Evolutionary conservation across 208 protist species (phyloP), one percentile per base, ranked within the genome.

Genomic region (Crithidia mellificae): DNA sequence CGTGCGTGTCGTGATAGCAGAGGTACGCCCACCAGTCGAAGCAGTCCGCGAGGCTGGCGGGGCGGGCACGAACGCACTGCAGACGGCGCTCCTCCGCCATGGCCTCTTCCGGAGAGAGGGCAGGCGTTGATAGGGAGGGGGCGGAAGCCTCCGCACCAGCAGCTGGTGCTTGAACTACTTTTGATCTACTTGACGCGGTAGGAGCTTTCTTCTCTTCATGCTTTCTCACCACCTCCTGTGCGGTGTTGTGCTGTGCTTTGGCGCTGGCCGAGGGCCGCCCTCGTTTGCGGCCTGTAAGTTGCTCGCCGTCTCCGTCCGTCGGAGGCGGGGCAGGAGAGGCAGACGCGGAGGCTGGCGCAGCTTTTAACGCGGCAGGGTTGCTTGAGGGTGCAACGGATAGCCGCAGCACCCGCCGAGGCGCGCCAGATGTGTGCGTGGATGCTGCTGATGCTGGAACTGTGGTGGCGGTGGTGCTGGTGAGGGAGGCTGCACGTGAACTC

Each of bases 1-100:
- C 70, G 50, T 76, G 70, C 2, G 50, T 50, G 63, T 76, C 70
- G 30, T 66, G 58, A 56, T 66, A 53, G 41, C 70, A 70, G 32
- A 76, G 20, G 29, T 58, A 70, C 70, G 61, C 61, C 70, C 70
- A 76, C 70, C 70, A 76, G 63, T 76, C 63, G 50, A 70, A 50
- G 63, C 70, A 76, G 22, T 52, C 29, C 9, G 56, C 58, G n/a
- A 30, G 36, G 38, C 70, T 65, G 34, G 62, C 2, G 6, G 70
- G 70, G 4, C 70, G 70, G 15, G 47, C 9, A 1, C 49, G 46
- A 2, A 32, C 62, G 20, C 56, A 22, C n/a, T 41, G 38, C 14
- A 51, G 32, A 2, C 70, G 70, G 8, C 51, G 70, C 24, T 27
- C 9, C 63, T 76, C 70, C 14, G 54, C 53, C 27, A 38, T 41